Evolutionary conservation across 345 rosid species (phyloP).

Genomic region (Camelina laxa): DNA sequence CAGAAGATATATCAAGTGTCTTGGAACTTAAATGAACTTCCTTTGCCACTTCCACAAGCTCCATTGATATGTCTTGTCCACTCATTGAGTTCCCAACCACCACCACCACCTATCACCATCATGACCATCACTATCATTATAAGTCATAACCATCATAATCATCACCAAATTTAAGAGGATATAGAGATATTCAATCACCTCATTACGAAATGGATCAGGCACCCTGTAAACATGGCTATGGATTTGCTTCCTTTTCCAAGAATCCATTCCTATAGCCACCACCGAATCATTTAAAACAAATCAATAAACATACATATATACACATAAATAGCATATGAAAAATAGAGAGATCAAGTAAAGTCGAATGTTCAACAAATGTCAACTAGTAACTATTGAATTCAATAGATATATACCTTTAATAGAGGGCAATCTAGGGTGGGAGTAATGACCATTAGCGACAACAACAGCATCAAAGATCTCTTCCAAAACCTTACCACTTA

Average conservation of each 20-base stretch:
- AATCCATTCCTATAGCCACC: slow-evolving; percentile 63
- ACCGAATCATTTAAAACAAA: background rate
- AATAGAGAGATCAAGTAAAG: too few relatives aligned
- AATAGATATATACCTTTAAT: slow-evolving; percentile 62
- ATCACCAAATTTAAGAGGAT: slow-evolving; percentile 1
- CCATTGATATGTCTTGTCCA: slow-evolving; percentile 93
- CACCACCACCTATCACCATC: slow-evolving; percentile 65
- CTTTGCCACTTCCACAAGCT: slow-evolving; percentile 76
- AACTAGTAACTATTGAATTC: slow-evolving; percentile 6
- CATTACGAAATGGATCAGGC: slow-evolving; percentile 76
- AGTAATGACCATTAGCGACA: slow-evolving; percentile 91
- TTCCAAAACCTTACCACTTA: slow-evolving; percentile 52
- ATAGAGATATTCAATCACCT: slow-evolving; percentile 48
- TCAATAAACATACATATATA: background rate
- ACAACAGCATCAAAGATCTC: slow-evolving; percentile 91
- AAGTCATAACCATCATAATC: background rate
- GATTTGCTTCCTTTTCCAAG: slow-evolving; percentile 86
- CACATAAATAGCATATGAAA: background rate
- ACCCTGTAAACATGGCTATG: slow-evolving; percentile 83
- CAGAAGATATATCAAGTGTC: slow-evolving; percentile 57
- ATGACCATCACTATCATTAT: background rate
- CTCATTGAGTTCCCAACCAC: slow-evolving; percentile 82
- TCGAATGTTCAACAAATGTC: background rate
- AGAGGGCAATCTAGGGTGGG: slow-evolving; percentile 75
- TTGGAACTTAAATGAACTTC: slow-evolving; percentile 78